Evolutionary conservation across 257 asterid species (phyloP), one percentile per base, ranked within the genome.

Genomic region (Nicotiana noctiflora): DNA sequence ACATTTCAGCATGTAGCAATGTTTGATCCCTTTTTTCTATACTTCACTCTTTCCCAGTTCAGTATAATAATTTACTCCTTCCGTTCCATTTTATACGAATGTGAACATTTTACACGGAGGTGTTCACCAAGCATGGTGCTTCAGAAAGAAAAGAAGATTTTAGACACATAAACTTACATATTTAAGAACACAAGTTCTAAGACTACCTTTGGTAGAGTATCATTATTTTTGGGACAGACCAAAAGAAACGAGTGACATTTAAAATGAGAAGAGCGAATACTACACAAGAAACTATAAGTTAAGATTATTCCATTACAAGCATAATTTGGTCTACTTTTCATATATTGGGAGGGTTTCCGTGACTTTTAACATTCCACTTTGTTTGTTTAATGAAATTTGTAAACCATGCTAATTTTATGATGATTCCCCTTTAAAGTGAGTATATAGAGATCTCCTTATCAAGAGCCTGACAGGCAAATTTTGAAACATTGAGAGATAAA

Each of bases 31-130:
- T 46, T 19, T 46, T 44, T 23, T 37, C 77, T 46, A 23, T 72
- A 70, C 77, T 55, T 72, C 77, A 70, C 59, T 70, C 57, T 70
- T 37, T 72, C 23, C 46, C 21, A 56, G 23, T 72, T 72, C 60
- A 72, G 37, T 12, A 44, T 29, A 46, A 56, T 12, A 13, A 74
- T 74, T 32, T 49, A 49, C 8, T 49, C 23, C 23, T 37, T 49
- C 7, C 7, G 2, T 74, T 49, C 14, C 23, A 14, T 23, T 72
- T 72, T 3, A 72, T 49, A 46, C 11, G 13, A 21, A 7, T 6
- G 78, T 49, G 40, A 29, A 29, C 23, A 23, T 23, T 74, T 74
- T 3, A 49, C 25, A 46, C 11, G 14, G 40, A 7, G 12, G 78
- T 23, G 40, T 21, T 25, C 23, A 49, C 37, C 2, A 0, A 23